Evolutionary conservation across 2,329 filamentous ascomycete species (phyloP).

Genomic region (Venturia pyrina): DNA sequence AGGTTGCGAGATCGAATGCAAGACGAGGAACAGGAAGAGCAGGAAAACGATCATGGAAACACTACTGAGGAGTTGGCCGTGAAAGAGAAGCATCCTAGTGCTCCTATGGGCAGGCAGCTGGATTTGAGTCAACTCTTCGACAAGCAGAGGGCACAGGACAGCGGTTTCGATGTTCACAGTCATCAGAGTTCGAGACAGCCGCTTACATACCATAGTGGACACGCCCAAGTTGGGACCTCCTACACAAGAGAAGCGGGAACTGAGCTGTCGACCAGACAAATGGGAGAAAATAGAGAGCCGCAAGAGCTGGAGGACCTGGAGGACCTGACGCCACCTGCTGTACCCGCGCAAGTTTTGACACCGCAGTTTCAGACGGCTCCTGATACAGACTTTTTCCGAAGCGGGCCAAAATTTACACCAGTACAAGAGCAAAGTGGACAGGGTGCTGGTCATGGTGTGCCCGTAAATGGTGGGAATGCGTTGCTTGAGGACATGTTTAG

Average conservation of each 20-base stretch:
- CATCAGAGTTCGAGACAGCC: constrained; percentile 24
- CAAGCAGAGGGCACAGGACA: constrained; percentile 42
- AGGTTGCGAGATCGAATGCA: constrained; percentile 13
- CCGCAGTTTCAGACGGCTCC: constrained; percentile 11
- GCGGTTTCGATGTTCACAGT: constrained; percentile 39
- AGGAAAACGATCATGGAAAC: constrained; percentile 14
- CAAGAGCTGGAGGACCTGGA: neutral
- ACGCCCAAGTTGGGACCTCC: constrained; percentile 27
- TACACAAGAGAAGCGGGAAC: too few relatives aligned
- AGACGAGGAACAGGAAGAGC: neutral
- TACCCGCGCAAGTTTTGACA: neutral
- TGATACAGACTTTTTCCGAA: constrained; percentile 21
- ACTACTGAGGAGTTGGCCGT: constrained; percentile 23
- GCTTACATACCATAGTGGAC: constrained; percentile 39
- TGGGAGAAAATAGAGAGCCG: neutral
- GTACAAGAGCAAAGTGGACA: neutral
- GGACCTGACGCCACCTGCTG: neutral
- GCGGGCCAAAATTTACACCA: constrained; percentile 5
- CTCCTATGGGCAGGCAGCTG: constrained; percentile 43
- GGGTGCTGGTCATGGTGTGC: neutral
- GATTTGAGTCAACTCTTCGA: constrained; percentile 45
- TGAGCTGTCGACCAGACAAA: constrained; percentile 24
- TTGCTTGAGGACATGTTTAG: constrained; percentile 3
- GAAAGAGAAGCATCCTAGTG: constrained; percentile 26
- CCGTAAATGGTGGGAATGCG: constrained; percentile 3